These are phyloP conservation scores for Dissophora globulifera DNA, from an alignment of 192 early-diverging fungal genomes.

Conservation along the genomic window DNA sequence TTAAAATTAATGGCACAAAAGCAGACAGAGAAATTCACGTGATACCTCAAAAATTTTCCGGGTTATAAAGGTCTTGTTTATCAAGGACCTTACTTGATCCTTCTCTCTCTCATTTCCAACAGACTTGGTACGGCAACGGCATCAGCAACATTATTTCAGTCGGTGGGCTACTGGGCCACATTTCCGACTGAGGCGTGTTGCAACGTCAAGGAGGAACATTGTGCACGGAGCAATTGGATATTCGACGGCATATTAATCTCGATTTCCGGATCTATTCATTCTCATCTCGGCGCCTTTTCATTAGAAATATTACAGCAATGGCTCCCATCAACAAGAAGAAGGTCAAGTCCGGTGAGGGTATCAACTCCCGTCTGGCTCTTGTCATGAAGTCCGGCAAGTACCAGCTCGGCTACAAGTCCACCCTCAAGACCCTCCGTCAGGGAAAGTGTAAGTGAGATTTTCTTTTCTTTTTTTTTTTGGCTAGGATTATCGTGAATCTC, in stretches of 20 bases:
- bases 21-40: background rate
- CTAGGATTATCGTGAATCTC: background rate
- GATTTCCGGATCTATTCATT: constrained; percentile 16
- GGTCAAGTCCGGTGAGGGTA: constrained; percentile 91
- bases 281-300: background rate
- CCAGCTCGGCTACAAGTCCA: constrained; percentile 98
- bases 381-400: constrained; percentile 99
- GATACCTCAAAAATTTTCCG: constrained; percentile 1
- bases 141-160: background rate
- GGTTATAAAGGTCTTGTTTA: background rate
- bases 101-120: constrained; percentile 54
- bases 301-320: constrained; percentile 57
- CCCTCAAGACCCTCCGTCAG: constrained; percentile 95
- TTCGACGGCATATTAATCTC: constrained; percentile 14
- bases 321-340: constrained; percentile 76
- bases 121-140: constrained; percentile 56
- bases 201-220: too few species aligned
- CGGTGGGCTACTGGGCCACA: too few species aligned
- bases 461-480: too few species aligned
- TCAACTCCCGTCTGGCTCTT: constrained; percentile 98
- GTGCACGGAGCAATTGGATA: too few species aligned
- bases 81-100: constrained; percentile 7
- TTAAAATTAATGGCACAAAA: too few species aligned
- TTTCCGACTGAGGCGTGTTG: too few species aligned
- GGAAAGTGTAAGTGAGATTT: constrained; percentile 90